Evolutionary conservation across 2,329 filamentous ascomycete genomes (phyloP).

Genomic region (Cercospora brassicicola): DNA sequence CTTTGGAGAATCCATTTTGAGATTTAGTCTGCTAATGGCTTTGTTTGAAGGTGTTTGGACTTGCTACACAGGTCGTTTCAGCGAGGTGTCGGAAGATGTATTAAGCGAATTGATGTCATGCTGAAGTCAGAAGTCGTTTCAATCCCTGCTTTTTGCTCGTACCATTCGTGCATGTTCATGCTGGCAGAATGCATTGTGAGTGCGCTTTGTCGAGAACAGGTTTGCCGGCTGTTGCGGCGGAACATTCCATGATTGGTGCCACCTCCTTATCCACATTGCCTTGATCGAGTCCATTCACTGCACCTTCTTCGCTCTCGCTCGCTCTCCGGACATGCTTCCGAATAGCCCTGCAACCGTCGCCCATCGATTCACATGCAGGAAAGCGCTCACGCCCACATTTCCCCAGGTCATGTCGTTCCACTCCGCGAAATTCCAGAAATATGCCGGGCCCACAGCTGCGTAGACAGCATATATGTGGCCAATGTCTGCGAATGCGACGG

Average conservation of each 20-base stretch:
- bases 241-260: not conserved
- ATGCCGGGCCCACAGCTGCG: slow-evolving; percentile 16
- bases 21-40: not conserved
- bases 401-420: slow-evolving; percentile 28
- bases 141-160: not conserved
- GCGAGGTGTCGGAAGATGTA: not conserved
- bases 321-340: slow-evolving; percentile 10
- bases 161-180: not conserved
- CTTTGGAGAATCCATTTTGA: not conserved
- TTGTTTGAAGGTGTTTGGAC: not conserved
- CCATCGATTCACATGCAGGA: slow-evolving; percentile 22
- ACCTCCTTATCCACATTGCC: not conserved
- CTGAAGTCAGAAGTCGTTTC: slow-evolving; percentile 8
- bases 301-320: not conserved
- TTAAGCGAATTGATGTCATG: slow-evolving; percentile 7
- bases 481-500: slow-evolving; percentile 23
- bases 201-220: not conserved
- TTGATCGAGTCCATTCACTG: not conserved
- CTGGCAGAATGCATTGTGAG: not conserved
- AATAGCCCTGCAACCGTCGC: slow-evolving; percentile 19
- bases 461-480: slow-evolving; percentile 26
- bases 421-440: slow-evolving; percentile 15
- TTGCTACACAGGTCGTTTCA: not conserved
- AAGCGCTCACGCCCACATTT: slow-evolving; percentile 19
- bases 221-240: not conserved